Evolutionary conservation across 495 filamentous ascomycete species (phyloP).

Genomic region (Penicillium desertorum): DNA sequence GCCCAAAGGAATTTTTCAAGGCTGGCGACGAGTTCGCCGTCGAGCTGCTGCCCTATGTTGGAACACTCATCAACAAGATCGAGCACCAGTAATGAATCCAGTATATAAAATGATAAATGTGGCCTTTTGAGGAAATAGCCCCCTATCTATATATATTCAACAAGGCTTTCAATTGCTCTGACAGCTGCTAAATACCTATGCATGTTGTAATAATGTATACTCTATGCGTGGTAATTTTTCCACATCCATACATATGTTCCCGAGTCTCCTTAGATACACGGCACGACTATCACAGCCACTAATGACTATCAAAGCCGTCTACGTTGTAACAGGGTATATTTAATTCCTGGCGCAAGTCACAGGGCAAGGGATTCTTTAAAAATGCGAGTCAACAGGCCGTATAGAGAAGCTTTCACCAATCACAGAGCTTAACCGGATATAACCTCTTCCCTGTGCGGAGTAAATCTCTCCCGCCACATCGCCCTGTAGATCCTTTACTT

Average conservation of each 20-base stretch:
- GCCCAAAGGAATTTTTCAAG: constrained; percentile 55
- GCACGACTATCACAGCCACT: neutral
- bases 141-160: neutral
- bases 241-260: neutral
- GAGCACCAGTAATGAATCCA: constrained; percentile 29
- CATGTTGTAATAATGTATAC: too few species aligned
- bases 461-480: constrained; percentile 22
- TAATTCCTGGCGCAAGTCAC: neutral
- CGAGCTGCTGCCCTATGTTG: constrained; percentile 47
- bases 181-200: neutral
- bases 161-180: neutral
- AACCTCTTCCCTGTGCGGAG: constrained; percentile 20
- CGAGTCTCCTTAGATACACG: neutral
- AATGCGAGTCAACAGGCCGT: neutral
- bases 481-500: neutral
- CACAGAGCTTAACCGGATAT: constrained; percentile 16
- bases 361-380: neutral
- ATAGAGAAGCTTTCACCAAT: constrained; percentile 12
- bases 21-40: constrained; percentile 62
- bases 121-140: neutral
- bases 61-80: constrained; percentile 43
- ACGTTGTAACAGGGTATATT: too few species aligned
- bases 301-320: neutral
- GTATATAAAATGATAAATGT: neutral
- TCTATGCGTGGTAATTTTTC: neutral